phyloP scores from a whole-genome alignment of 2,329 filamentous ascomycete genomes.

The Cercospora nicotianae region DNA sequence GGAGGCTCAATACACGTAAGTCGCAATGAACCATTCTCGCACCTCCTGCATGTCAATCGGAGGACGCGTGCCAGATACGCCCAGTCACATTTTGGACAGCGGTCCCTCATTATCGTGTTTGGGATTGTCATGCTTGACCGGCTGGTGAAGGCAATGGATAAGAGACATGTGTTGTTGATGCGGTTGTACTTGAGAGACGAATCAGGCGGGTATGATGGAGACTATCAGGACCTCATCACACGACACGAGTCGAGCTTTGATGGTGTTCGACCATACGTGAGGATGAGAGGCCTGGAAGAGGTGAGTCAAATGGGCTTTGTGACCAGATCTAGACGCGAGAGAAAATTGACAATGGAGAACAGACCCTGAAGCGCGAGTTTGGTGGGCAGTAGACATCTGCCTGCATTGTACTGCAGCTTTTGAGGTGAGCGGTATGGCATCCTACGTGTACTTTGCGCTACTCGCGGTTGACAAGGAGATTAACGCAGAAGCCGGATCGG shows the following conservation, averaged over 20 bases:
- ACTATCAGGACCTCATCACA: no score
- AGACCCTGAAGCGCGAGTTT: not conserved
- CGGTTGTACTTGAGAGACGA: not conserved
- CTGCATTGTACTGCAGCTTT: not conserved
- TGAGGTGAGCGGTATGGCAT: not conserved
- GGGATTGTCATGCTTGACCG: no score
- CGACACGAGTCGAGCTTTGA: not conserved
- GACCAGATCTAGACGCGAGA: not conserved
- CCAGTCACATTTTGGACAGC: not conserved
- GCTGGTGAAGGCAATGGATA: no score
- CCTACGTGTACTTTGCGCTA: no score
- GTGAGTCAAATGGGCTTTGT: not conserved
- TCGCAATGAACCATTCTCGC: not conserved
- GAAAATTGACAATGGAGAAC: not conserved
- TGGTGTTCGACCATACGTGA: not conserved
- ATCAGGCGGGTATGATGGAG: not conserved
- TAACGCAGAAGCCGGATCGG: no score
- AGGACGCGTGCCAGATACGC: not conserved
- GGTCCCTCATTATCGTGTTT: not conserved
- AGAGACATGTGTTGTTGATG: not conserved
- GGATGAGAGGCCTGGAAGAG: not conserved
- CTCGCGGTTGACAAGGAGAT: no score
- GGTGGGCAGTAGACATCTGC: not conserved
- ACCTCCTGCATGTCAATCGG: not conserved
- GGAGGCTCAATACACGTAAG: not conserved